Percentiles rank a stretch among this genome's conserved stretches.
These are phyloP conservation scores for Fragaria nilgerrensis DNA, from an alignment of 306 rosid genomes.

Conservation along the genomic window DNA sequence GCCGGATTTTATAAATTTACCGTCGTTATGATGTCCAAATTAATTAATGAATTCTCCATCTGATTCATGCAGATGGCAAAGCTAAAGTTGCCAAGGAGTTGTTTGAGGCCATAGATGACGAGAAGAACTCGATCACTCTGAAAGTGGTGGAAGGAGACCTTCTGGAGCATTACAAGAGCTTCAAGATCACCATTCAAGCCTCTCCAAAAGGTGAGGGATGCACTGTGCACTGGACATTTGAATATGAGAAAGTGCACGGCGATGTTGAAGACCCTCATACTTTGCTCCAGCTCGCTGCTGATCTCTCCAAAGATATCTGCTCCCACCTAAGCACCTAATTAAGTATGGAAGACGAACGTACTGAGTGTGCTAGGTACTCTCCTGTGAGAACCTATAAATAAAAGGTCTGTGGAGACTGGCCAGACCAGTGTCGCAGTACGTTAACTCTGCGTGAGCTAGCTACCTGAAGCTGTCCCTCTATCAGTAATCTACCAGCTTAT, in stretches of 20 bases:
- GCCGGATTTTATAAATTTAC: no score
- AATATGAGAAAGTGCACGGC: slow-evolving; percentile 39
- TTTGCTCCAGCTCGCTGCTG: slow-evolving; percentile 13
- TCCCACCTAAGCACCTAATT: slow-evolving; percentile 19
- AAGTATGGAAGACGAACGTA: neutral
- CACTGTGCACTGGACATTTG: slow-evolving; percentile 30
- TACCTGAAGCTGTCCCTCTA: no score
- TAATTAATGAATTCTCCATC: neutral
- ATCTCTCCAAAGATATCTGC: slow-evolving; percentile 18
- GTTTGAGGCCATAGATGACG: slow-evolving; percentile 33
- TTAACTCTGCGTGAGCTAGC: no score
- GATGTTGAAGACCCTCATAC: slow-evolving; percentile 38
- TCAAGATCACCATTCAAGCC: slow-evolving; percentile 14
- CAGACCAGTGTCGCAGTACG: neutral
- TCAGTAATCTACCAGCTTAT: no score
- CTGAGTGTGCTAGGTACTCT: neutral
- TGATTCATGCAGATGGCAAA: slow-evolving; percentile 32
- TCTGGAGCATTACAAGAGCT: slow-evolving; percentile 30
- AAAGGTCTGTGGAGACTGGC: neutral
- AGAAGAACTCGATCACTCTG: slow-evolving; percentile 25
- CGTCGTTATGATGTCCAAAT: neutral
- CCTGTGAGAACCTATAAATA: neutral
- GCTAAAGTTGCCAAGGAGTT: slow-evolving; percentile 30
- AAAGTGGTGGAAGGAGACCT: slow-evolving; percentile 36
- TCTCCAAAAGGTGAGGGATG: slow-evolving; percentile 26